Conservation (phyloP, 2,329 filamentous ascomycete species). For the Leptographium lundbergii region DNA sequence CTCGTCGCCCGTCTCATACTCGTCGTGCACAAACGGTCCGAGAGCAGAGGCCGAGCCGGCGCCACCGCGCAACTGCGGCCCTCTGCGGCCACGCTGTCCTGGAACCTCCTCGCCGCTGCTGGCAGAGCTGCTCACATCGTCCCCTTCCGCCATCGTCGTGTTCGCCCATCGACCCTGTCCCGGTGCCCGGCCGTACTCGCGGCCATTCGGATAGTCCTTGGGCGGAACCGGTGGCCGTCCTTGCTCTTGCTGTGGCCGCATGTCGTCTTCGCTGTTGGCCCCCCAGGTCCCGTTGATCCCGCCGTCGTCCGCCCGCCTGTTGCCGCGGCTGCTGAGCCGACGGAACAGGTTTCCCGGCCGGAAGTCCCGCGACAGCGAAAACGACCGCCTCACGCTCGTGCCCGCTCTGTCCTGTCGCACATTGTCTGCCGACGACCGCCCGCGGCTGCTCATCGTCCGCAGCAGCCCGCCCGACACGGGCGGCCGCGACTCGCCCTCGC, state of each 20-base stretch:
- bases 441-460: slow-evolving; percentile 25
- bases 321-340: slow-evolving; percentile 26
- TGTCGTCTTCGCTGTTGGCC: slow-evolving; percentile 22
- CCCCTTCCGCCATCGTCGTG: slow-evolving; percentile 5
- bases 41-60: slow-evolving; percentile 14
- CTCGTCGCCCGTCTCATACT: slow-evolving; percentile 44
- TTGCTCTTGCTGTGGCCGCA: neutral
- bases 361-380: slow-evolving; percentile 45
- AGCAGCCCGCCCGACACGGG: slow-evolving; percentile 35
- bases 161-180: neutral
- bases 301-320: slow-evolving; percentile 31
- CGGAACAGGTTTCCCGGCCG: slow-evolving; percentile 20
- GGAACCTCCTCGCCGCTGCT: slow-evolving; percentile 12
- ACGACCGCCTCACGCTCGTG: slow-evolving; percentile 16
- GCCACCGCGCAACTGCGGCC: slow-evolving; percentile 7
- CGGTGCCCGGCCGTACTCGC: neutral
- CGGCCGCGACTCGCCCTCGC: slow-evolving; percentile 31
- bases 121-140: slow-evolving; percentile 16
- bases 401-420: slow-evolving; percentile 16
- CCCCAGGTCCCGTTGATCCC: slow-evolving; percentile 45
- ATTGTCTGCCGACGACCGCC: slow-evolving; percentile 23
- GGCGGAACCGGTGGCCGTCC: neutral
- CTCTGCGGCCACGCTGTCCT: slow-evolving; percentile 3
- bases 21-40: slow-evolving; percentile 23
- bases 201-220: neutral